These are phyloP conservation scores for Aureobasidium vineae DNA, from an alignment of 2,329 filamentous ascomycete species.

Conservation along the genomic window DNA sequence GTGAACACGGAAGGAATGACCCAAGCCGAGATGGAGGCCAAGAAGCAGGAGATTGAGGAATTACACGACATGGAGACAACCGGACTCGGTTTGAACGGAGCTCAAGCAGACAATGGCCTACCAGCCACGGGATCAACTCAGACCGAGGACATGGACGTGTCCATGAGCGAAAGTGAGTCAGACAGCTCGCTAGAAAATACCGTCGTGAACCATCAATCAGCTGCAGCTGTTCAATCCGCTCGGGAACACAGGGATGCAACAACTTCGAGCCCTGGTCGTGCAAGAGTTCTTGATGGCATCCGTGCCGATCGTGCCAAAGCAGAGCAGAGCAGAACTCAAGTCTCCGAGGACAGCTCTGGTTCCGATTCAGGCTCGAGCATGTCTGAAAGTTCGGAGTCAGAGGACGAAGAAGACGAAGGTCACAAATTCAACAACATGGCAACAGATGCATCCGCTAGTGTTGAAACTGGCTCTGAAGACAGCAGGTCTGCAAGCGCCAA, in stretches of 20 bases:
- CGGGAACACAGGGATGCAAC: neutral
- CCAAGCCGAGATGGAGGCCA: conserved; percentile 46
- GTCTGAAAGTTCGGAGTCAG: conserved; percentile 29
- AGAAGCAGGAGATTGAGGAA: conserved; percentile 39
- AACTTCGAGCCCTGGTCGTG: conserved; percentile 10
- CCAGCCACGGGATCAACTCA: neutral
- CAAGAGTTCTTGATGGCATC: conserved; percentile 9
- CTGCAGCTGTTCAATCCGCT: neutral
- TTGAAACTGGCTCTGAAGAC: neutral
- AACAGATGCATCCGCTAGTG: neutral
- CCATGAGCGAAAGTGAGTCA: conserved; percentile 15
- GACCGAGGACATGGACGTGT: neutral
- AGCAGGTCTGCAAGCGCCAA: neutral
- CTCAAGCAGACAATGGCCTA: conserved; percentile 24
- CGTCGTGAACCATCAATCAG: neutral
- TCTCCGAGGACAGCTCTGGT: neutral
- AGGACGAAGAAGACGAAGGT: conserved; percentile 22
- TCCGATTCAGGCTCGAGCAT: conserved; percentile 25
- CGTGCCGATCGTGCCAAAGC: conserved; percentile 16
- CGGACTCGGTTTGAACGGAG: neutral
- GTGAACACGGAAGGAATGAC: conserved; percentile 50
- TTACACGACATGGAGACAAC: neutral
- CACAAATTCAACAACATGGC: neutral
- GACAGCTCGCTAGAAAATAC: neutral
- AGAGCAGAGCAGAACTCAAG: neutral